Percentiles rank a stretch among this genome's conserved stretches.
Conservation (phyloP, 805 yeast species). For the Candida coleopterorum region DNA sequence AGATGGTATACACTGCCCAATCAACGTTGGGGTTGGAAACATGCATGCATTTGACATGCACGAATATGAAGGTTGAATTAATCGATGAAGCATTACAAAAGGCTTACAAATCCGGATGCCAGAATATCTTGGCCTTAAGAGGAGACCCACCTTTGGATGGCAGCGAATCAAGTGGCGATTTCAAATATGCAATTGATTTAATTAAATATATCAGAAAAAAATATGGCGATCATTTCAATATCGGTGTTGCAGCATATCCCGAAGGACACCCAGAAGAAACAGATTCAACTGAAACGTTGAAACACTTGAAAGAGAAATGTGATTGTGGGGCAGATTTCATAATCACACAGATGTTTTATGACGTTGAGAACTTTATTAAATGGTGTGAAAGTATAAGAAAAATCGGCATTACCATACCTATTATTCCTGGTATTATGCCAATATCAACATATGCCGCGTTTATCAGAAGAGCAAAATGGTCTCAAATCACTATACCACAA, state of each 20-base stretch:
- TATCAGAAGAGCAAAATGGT: constrained; percentile 92
- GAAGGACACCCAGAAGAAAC: constrained; percentile 94
- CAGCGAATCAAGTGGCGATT: constrained; percentile 74
- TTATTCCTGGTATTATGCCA: constrained; percentile 98
- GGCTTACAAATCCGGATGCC: constrained; percentile 91
- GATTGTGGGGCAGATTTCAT: constrained; percentile 94
- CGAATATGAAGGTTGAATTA: constrained; percentile 79
- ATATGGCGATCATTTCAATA: constrained; percentile 86
- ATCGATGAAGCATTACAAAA: constrained; percentile 81
- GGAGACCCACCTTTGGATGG: constrained; percentile 91
- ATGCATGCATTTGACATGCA: constrained; percentile 97
- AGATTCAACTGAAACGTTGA: constrained; percentile 43
- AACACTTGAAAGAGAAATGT: constrained; percentile 75
- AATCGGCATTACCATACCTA: constrained; percentile 75
- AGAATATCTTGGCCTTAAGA: constrained; percentile 87
- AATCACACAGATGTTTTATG: constrained; percentile 96
- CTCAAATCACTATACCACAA: constrained; percentile 75
- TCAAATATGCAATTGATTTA: constrained; percentile 83
- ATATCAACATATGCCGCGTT: constrained; percentile 93
- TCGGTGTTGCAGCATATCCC: constrained; percentile 97
- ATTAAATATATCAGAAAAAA: constrained; percentile 66
- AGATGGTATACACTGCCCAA: constrained; percentile 87
- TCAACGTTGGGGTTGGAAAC: constrained; percentile 89
- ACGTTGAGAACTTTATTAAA: constrained; percentile 72
- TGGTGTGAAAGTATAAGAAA: constrained; percentile 77